Evolutionary conservation across 1,284 basidiomycete genomes (phyloP), one percentile per base, ranked within the genome.

Genomic region (Trametes pubescens): DNA sequence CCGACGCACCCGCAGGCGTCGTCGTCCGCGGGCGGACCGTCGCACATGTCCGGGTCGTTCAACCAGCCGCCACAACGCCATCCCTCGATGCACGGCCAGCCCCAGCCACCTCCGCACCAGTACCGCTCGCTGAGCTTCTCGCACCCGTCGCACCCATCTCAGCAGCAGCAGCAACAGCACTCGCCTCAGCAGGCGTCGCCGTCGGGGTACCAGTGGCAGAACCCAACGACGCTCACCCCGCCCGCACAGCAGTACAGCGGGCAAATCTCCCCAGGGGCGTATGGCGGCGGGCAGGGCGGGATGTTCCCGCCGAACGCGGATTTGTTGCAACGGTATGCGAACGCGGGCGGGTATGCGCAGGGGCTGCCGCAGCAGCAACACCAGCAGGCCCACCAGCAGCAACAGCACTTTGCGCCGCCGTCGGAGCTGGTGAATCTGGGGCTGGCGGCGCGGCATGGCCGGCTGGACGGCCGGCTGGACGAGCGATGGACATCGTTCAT

Each of bases 401-500:
- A 65, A 38, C 59, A 48, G 44, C 53, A 57, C 7, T 74, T 70
- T 55, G 67, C 67, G 59, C 73, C 74, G 51, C 73, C 74, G 54
- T 32, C 69, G 51, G 73, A 75, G 68, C 66, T 76, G 29, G 74
- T 74, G 40, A 67, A 71, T 57, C 66, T 75, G 21, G 75, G 74
- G n/a, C 67, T 75, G 8, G 71, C 72, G 46, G 71, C 74, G 57
- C 62, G 74, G 2, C 71, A 74, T 46, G 71, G 71, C 34, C 68
- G 72, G 55, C 64, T 76, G 51, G 75, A 74, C 51, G 71, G 71
- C 37, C 68, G 72, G 57, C 65, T 76, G 51, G 75, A 74, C 52
- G 72, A 74, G 64, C 64, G 74, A 37, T 76, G 75, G 75, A 71
- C 74, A 29, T 69, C 70, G 52, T 74, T 76, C 70, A 74, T 76